These are phyloP conservation scores for Cytidiella melzeri DNA, from an alignment of 768 basidiomycete genomes.

Conservation along the genomic window DNA sequence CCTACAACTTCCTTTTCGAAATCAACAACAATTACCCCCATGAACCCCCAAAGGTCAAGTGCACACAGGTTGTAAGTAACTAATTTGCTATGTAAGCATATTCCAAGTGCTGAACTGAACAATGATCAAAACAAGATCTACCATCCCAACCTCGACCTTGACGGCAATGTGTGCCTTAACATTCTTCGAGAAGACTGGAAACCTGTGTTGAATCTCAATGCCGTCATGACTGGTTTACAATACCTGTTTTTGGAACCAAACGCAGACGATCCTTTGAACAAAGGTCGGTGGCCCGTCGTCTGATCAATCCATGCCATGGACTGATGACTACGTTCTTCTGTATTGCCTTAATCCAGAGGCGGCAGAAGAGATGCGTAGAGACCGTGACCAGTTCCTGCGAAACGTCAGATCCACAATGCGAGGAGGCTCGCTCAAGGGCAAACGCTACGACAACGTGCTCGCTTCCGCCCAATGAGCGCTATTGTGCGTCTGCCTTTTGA, in stretches of 20 bases:
- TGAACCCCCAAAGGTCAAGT: conserved; percentile 98
- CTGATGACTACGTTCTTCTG: not conserved
- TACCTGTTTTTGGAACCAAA: conserved; percentile 99
- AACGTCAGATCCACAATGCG: conserved; percentile 89
- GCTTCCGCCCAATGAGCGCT: not conserved
- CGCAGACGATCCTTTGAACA: conserved; percentile 97
- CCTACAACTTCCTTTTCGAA: conserved; percentile 88
- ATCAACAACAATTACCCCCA: conserved; percentile 99
- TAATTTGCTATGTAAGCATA: not conserved
- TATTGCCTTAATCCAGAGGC: conserved; percentile 59
- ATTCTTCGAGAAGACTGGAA: conserved; percentile 99
- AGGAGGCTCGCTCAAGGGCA: conserved; percentile 72
- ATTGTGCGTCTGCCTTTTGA: no score
- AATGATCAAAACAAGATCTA: conserved; percentile 74
- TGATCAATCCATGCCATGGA: no score
- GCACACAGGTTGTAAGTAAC: conserved; percentile 76
- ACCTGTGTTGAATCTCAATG: conserved; percentile 94
- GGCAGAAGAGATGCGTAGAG: conserved; percentile 88
- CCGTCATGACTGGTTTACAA: conserved; percentile 97
- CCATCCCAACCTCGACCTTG: conserved; percentile 96
- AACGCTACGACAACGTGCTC: conserved; percentile 70
- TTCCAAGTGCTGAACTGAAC: not conserved
- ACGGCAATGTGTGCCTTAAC: conserved; percentile 98
- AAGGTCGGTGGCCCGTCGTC: conserved; percentile 56
- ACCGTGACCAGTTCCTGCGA: conserved; percentile 72